Base-by-base conservation (phyloP, 2,329 filamentous ascomycete species). In the Calonectria hawksworthii region DNA sequence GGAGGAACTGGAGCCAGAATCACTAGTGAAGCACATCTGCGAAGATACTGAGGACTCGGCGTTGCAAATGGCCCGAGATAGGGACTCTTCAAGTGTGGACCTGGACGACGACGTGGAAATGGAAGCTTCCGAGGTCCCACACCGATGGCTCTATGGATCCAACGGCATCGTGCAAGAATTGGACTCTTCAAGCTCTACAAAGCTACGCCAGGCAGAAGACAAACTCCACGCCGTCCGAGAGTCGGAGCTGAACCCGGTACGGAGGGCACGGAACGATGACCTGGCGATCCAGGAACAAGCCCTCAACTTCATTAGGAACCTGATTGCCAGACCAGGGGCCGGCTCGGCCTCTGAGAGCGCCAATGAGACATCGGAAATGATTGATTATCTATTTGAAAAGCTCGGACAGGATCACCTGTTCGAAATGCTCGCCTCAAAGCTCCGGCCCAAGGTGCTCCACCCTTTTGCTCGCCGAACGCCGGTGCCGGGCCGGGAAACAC, bases 281-380 rank as follows among this genome's bases (percentile, higher is more conserved):
- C 89, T 96, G 47, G 93, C 93, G 2, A 94, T 98, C 34, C 96
- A 99, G 85, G 95, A 98, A 83, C 96, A 99, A 85, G 95, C 94
- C 0, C 90, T 99, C 23, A 94, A 98, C 80, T 94, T 99, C 79
- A 92, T 99, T 76, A 92, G 96, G 70, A 99, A 99, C 84, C 88
- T 99, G 38, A 94, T 98, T 78, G 94, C 93, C 72, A 92, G 93
- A 65, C 83, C 85, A 10, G 84, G 85, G 18, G 74, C 87, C 84
- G 79, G 91, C 84, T 78, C 89, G 86, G 78, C 88, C 84, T 75
- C 92, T 87, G 85, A 90, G 21, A 85, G 85, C 18, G 83, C 87
- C 9, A 83, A 84, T 67, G 90, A 90, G 73, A 91, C 90, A 34
- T 88, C 90, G 3, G 90, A 92, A 70, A 96, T 98, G 92, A 95